Conservation (phyloP, 495 filamentous ascomycete species). For the Elasticomyces elasticus region DNA sequence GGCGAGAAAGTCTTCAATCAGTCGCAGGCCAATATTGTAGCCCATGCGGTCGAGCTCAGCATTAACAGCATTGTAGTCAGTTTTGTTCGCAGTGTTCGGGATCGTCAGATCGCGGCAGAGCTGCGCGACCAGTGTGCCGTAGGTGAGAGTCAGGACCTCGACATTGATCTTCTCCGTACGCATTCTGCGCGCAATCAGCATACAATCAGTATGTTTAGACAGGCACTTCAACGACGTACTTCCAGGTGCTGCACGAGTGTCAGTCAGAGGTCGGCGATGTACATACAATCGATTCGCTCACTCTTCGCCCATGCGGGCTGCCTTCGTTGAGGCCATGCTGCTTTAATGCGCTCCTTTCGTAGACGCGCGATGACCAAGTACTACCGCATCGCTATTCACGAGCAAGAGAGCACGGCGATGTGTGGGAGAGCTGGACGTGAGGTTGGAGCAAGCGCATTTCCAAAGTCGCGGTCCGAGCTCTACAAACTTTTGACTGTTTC, state of each 20-base stretch:
- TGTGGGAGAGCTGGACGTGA: no score
- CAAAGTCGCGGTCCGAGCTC: conserved; percentile 17
- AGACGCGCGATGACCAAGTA: neutral
- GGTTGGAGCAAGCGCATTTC: no score
- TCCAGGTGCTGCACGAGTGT: conserved; percentile 68
- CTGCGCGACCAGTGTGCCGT: conserved; percentile 94
- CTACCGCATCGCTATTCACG: neutral
- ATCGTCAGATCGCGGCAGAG: conserved; percentile 90
- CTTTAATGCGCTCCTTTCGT: neutral
- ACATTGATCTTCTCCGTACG: conserved; percentile 71
- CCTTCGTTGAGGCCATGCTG: conserved; percentile 70
- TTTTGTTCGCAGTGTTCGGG: conserved; percentile 83
- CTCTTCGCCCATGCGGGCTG: conserved; percentile 94
- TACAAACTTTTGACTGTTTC: conserved; percentile 1
- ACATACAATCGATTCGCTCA: no score
- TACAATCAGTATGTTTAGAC: conserved; percentile 5
- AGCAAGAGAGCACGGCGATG: no score
- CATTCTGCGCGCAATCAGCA: conserved; percentile 38
- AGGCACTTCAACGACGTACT: conserved; percentile 51
- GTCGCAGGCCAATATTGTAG: conserved; percentile 90
- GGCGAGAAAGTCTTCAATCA: conserved; percentile 96
- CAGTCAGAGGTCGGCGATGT: no score
- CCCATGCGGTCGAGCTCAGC: conserved; percentile 98
- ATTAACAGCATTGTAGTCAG: conserved; percentile 88
- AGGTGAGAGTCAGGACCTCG: conserved; percentile 92